Conservation (phyloP, 2,329 filamentous ascomycete species). For the Aspergillus sp. region DNA sequence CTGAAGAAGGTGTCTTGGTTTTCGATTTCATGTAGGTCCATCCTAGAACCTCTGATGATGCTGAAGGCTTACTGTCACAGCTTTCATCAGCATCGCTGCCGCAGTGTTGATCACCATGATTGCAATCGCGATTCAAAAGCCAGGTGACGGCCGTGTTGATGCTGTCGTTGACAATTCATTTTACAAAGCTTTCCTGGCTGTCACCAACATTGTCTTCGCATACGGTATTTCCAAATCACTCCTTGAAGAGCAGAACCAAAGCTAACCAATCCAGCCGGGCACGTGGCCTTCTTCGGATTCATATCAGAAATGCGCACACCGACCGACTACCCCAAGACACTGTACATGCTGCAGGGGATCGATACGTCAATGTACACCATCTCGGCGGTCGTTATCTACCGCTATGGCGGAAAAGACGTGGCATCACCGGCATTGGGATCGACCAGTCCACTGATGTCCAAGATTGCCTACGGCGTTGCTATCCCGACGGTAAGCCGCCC, state of each 20-base stretch:
- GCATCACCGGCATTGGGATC: slow-evolving; percentile 67
- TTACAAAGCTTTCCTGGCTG: slow-evolving; percentile 59
- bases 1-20: slow-evolving; percentile 62
- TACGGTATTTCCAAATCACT: slow-evolving; percentile 48
- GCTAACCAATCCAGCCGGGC: slow-evolving; percentile 45
- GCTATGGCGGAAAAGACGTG: slow-evolving; percentile 63
- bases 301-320: slow-evolving; percentile 65
- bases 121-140: slow-evolving; percentile 58
- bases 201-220: slow-evolving; percentile 70
- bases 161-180: slow-evolving; percentile 48
- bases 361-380: slow-evolving; percentile 66
- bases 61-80: slow-evolving; percentile 30
- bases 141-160: slow-evolving; percentile 38
- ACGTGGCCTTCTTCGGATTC: slow-evolving; percentile 68
- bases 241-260: too few relatives aligned
- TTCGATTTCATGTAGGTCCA: slow-evolving; percentile 50
- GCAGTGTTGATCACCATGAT: slow-evolving; percentile 69
- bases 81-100: slow-evolving; percentile 59
- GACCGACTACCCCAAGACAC: slow-evolving; percentile 61
- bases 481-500: slow-evolving; percentile 55
- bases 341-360: slow-evolving; percentile 61
- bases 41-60: rapidly evolving
- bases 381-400: slow-evolving; percentile 68
- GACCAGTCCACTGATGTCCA: slow-evolving; percentile 57
- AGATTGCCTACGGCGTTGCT: slow-evolving; percentile 68